Evolutionary conservation across 768 basidiomycete species (phyloP).

Genomic region (Chalciporus chontae): DNA sequence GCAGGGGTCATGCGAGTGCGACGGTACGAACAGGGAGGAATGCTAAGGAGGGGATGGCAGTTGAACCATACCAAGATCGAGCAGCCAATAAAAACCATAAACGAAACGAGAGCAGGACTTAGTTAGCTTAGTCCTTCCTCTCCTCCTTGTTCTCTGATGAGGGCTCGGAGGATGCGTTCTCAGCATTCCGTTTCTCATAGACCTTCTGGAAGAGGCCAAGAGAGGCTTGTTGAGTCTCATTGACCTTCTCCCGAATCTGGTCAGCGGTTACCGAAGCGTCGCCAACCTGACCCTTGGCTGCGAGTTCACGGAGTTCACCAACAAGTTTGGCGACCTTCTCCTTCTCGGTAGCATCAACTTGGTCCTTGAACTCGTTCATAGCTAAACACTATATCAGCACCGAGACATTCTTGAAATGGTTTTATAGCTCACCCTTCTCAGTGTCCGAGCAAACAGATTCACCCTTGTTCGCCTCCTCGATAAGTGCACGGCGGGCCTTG

Average conservation of each 20-base stretch:
- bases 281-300: constrained; percentile 84
- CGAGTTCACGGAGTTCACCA: constrained; percentile 82
- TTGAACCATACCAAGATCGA: constrained; percentile 8
- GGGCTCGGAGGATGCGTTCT: constrained; percentile 50
- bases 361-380: constrained; percentile 97
- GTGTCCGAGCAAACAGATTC: constrained; percentile 93
- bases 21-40: background rate
- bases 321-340: constrained; percentile 91
- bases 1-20: constrained; percentile 9
- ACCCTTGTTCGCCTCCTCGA: constrained; percentile 96
- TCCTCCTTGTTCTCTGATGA: constrained; percentile 50
- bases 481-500: constrained; percentile 80
- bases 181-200: constrained; percentile 88
- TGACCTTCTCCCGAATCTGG: constrained; percentile 86
- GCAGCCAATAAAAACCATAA: constrained; percentile 2
- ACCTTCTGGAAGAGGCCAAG: constrained; percentile 98
- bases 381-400: constrained; percentile 41
- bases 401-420: background rate
- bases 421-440: constrained; percentile 72
- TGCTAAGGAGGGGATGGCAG: constrained; percentile 29
- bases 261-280: constrained; percentile 83
- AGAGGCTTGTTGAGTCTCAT: constrained; percentile 91
- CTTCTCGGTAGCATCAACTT: constrained; percentile 88
- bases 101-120: background rate
- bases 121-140: constrained; percentile 73